These are phyloP conservation scores for Coemansia sp. DNA, from an alignment of 192 early-diverging fungal species.

Conservation along the genomic window DNA sequence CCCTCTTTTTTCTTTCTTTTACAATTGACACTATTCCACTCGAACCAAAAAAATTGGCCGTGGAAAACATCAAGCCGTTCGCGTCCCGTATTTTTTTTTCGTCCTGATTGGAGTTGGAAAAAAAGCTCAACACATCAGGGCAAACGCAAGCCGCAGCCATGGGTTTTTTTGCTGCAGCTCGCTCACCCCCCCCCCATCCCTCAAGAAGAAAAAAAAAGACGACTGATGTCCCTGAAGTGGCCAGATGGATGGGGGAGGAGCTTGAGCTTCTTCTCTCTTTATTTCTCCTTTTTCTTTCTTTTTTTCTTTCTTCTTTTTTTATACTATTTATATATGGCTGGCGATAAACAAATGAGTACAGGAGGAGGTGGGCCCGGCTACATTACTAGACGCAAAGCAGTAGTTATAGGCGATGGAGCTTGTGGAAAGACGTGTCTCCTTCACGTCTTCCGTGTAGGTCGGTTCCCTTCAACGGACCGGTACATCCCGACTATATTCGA, in stretches of 20 bases:
- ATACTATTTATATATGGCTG: constrained; percentile 3
- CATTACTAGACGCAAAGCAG: constrained; percentile 63
- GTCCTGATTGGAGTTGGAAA: neutral
- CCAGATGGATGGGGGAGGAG: neutral
- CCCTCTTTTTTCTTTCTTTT: neutral
- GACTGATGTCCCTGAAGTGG: constrained; percentile 1
- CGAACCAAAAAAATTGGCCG: neutral
- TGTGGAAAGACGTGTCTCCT: constrained; percentile 90
- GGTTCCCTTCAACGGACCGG: constrained; percentile 65
- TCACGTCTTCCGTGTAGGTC: constrained; percentile 80
- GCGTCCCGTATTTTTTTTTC: neutral
- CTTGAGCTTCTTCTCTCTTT: neutral
- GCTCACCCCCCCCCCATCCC: neutral
- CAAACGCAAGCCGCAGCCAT: constrained; percentile 1
- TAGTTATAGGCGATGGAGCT: constrained; percentile 90
- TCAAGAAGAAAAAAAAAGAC: neutral
- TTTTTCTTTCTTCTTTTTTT: neutral
- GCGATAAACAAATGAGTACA: neutral
- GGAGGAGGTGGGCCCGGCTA: neutral
- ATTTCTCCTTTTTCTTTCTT: constrained; percentile 1
- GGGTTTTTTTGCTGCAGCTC: neutral
- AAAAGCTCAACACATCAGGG: constrained; percentile 4
- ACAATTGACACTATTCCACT: constrained; percentile 3
- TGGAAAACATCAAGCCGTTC: neutral
- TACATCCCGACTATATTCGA: constrained; percentile 95